Percentiles rank a stretch among this genome's conserved stretches.
Conservation (phyloP, 208 protist species). For the Leptomonas seymouri region DNA sequence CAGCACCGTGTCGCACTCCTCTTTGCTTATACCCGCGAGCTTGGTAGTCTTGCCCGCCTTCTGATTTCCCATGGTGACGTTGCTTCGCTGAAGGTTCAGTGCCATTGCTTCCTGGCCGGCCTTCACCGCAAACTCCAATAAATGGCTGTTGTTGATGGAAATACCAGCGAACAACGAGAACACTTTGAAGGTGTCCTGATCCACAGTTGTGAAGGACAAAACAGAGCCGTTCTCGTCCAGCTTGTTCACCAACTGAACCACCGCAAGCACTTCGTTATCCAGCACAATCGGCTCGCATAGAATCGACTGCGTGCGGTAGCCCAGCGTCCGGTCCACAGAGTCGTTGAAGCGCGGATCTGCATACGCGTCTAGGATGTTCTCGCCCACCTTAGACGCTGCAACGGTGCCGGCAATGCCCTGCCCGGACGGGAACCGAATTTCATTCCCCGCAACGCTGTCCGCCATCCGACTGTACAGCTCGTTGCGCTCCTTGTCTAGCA, state of each 20-base stretch:
- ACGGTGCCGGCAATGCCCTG: conserved; percentile 80
- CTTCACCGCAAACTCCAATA: conserved; percentile 83
- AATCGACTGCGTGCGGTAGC: conserved; percentile 78
- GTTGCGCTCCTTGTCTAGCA: conserved; percentile 85
- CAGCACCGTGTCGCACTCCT: conserved; percentile 45
- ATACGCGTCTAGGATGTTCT: conserved; percentile 83
- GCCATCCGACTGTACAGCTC: conserved; percentile 79
- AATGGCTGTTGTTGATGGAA: conserved; percentile 85
- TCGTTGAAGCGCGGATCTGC: conserved; percentile 76
- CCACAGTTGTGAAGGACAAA: conserved; percentile 45
- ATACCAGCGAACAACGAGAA: conserved; percentile 87
- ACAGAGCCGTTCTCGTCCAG: conserved; percentile 54
- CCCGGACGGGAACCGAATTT: conserved; percentile 79
- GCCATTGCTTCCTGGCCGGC: conserved; percentile 76
- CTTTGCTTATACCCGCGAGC: conserved; percentile 40
- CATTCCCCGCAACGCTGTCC: conserved; percentile 58
- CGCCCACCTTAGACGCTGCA: conserved; percentile 57
- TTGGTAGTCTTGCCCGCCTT: conserved; percentile 4
- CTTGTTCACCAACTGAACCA: conserved; percentile 91
- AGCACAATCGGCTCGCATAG: conserved; percentile 85
- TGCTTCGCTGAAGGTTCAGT: conserved; percentile 54
- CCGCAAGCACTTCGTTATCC: conserved; percentile 81
- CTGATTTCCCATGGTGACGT: neutral
- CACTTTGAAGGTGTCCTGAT: conserved; percentile 71
- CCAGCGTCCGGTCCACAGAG: conserved; percentile 75